Percentiles rank a stretch among this genome's conserved stretches.
Evolutionary conservation across 176 grass and related monocot species (phyloP).

Genomic region (Ampelocalamus luodianensis): DNA sequence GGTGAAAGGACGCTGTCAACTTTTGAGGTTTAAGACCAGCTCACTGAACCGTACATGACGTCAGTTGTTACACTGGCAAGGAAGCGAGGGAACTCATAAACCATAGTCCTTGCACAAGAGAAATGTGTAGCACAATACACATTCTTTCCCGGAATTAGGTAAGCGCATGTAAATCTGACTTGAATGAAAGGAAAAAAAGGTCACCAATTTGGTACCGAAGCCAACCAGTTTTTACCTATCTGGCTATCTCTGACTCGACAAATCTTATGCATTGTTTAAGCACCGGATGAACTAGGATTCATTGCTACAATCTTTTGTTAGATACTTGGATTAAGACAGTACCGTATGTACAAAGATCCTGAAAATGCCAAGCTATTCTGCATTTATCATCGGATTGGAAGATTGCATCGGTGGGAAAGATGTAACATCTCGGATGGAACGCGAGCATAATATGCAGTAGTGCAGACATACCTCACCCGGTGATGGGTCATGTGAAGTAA

Average conservation of each 20-base stretch:
- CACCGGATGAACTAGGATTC: background rate
- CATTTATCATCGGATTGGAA: background rate
- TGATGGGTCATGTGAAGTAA: slow-evolving; percentile 32
- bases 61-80: background rate
- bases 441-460: background rate
- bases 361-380: background rate
- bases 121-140: slow-evolving; percentile 15
- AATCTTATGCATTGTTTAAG: background rate
- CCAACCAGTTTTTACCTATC: background rate
- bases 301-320: background rate
- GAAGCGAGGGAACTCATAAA: background rate
- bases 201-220: background rate
- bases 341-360: background rate
- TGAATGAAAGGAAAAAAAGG: background rate
- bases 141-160: background rate
- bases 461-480: background rate
- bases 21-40: slow-evolving; percentile 33
- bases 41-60: background rate
- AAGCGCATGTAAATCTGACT: background rate
- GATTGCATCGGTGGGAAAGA: slow-evolving; percentile 6
- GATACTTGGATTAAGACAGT: slow-evolving; percentile 10
- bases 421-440: slow-evolving; percentile 15
- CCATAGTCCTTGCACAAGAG: background rate
- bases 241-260: background rate
- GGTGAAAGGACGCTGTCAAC: slow-evolving; percentile 34